These are phyloP conservation scores for Calocybe gangraenosa DNA, from an alignment of 768 basidiomycete species.

Conservation along the genomic window DNA sequence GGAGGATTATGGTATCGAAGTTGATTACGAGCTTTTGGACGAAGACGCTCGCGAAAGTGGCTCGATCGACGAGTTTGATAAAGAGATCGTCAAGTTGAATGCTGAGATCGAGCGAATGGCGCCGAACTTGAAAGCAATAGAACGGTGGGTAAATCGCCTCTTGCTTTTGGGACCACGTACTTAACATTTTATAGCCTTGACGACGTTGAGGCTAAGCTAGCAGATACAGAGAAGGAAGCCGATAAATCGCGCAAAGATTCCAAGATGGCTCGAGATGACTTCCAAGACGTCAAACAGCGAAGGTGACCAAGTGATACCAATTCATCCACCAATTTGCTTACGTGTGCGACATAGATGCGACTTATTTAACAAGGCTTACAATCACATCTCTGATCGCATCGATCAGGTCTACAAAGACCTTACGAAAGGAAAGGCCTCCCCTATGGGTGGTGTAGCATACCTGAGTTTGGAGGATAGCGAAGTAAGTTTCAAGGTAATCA, in stretches of 20 bases:
- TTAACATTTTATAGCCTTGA: slow-evolving; percentile 50
- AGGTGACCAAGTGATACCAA: slow-evolving; percentile 40
- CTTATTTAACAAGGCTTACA: slow-evolving; percentile 93
- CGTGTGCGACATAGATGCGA: slow-evolving; percentile 47
- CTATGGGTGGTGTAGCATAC: slow-evolving; percentile 96
- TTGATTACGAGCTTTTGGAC: slow-evolving; percentile 73
- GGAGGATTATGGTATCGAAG: slow-evolving; percentile 84
- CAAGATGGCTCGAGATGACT: slow-evolving; percentile 85
- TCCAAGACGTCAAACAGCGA: slow-evolving; percentile 80
- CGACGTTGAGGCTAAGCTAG: slow-evolving; percentile 78
- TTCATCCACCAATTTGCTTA: slow-evolving; percentile 1
- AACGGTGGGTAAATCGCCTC: slow-evolving; percentile 49
- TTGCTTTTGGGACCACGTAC: background rate
- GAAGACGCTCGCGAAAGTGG: slow-evolving; percentile 75
- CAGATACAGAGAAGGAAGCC: slow-evolving; percentile 88
- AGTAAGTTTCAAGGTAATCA: slow-evolving; percentile 37
- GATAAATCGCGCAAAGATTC: slow-evolving; percentile 90
- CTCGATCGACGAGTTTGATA: slow-evolving; percentile 67
- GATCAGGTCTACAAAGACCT: slow-evolving; percentile 97
- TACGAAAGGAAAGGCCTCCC: slow-evolving; percentile 90
- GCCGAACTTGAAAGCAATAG: slow-evolving; percentile 96
- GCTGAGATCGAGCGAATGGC: slow-evolving; percentile 90
- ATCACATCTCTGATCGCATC: slow-evolving; percentile 92
- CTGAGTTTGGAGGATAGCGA: slow-evolving; percentile 94
- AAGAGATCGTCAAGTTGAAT: slow-evolving; percentile 62